phyloP scores from a whole-genome alignment of 345 rosid genomes.

The Physaria fendleri region DNA sequence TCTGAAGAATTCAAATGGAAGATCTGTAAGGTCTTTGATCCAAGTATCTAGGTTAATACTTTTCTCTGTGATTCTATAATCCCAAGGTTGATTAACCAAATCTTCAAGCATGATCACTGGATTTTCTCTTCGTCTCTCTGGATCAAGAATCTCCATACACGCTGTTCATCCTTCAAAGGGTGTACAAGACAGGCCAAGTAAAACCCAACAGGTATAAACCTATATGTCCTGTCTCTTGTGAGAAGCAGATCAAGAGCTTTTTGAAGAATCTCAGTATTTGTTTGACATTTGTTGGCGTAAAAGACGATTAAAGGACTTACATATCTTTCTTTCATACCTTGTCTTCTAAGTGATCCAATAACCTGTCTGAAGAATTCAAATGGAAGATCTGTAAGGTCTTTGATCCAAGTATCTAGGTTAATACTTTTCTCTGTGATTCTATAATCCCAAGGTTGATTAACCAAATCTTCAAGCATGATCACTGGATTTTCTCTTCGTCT shows the following conservation, averaged over 20 bases:
- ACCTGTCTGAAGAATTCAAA: conserved; percentile 65
- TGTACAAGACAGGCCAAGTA: too few species aligned
- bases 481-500: conserved; percentile 53
- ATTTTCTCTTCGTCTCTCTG: conserved; percentile 54
- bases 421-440: conserved; percentile 37
- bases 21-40: conserved; percentile 69
- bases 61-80: conserved; percentile 38
- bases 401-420: conserved; percentile 62
- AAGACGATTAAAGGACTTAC: conserved; percentile 59
- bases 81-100: conserved; percentile 48
- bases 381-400: conserved; percentile 62
- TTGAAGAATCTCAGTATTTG: conserved; percentile 31
- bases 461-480: conserved; percentile 42
- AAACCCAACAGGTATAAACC: conserved; percentile 61
- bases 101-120: conserved; percentile 51
- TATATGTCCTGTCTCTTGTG: conserved; percentile 42
- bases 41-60: conserved; percentile 47
- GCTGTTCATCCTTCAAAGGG: too few species aligned
- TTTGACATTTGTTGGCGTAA: conserved; percentile 50
- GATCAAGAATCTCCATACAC: conserved; percentile 90
- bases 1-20: conserved; percentile 62
- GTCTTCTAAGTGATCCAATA: conserved; percentile 64
- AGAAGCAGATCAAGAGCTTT: conserved; percentile 57
- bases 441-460: conserved; percentile 49
- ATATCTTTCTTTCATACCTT: conserved; percentile 80